A percentile compares a stretch with the other conserved stretches of the same genome.
Conservation (phyloP, 768 basidiomycete genomes). For the Pseudohyphozyma bogoriensis region DNA sequence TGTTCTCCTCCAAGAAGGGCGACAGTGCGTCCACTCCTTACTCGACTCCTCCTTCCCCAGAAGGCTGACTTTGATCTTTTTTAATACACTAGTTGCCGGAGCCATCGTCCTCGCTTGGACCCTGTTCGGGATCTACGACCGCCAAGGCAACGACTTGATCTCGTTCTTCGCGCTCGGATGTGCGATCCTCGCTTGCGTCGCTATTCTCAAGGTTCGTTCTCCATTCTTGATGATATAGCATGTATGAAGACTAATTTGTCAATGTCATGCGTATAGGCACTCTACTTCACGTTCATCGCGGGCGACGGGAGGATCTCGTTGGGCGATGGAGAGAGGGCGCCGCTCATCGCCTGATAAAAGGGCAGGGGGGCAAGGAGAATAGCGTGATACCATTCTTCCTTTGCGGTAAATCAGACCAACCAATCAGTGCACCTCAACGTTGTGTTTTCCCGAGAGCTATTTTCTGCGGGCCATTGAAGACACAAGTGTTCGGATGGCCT, state of each 20-base stretch:
- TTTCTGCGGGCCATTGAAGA: too few species aligned
- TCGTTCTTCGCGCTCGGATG: conserved; percentile 83
- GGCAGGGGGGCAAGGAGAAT: too few species aligned
- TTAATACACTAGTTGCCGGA: conserved; percentile 44
- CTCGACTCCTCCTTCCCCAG: too few species aligned
- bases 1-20: conserved; percentile 78
- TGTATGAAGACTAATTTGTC: too few species aligned
- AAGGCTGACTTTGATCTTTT: too few species aligned
- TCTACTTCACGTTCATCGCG: conserved; percentile 15
- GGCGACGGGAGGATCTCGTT: conserved; percentile 49
- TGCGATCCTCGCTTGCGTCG: conserved; percentile 70
- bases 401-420: too few species aligned
- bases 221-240: conserved; percentile 39
- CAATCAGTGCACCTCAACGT: too few species aligned
- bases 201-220: conserved; percentile 63
- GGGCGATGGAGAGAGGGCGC: conserved; percentile 77
- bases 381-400: too few species aligned
- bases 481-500: too few species aligned
- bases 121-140: not conserved
- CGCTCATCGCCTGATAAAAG: conserved; percentile 53
- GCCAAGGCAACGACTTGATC: conserved; percentile 53
- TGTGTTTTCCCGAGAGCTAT: too few species aligned
- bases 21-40: conserved; percentile 81
- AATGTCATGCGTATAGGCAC: conserved; percentile 36
- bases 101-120: conserved; percentile 53